phyloP scores from a whole-genome alignment of 164 flowering plant genomes.

The Macadamia tetraphylla region DNA sequence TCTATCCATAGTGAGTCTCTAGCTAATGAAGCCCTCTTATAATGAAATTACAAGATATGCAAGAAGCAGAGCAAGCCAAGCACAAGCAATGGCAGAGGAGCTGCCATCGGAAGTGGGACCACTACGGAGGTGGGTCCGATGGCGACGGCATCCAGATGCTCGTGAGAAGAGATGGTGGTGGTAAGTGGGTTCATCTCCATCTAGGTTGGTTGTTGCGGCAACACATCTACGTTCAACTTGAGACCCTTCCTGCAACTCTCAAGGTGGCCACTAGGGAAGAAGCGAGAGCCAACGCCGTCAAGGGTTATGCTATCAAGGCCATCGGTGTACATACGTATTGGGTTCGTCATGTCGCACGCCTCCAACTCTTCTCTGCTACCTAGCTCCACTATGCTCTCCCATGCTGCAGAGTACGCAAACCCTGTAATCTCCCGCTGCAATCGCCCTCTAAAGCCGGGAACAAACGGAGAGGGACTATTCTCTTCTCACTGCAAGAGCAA shows the following conservation, averaged over 20 bases:
- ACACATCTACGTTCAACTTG: constrained; percentile 56
- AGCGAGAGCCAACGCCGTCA: constrained; percentile 59
- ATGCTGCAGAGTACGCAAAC: constrained; percentile 61
- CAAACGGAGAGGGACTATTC: not conserved
- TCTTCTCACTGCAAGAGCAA: no score
- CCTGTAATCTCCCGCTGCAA: constrained; percentile 30
- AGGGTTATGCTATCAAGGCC: constrained; percentile 44
- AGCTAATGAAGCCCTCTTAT: no score
- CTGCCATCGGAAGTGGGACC: constrained; percentile 7
- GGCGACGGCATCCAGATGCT: not conserved
- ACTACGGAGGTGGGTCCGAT: constrained; percentile 39
- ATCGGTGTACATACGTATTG: constrained; percentile 65
- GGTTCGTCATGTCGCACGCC: constrained; percentile 59
- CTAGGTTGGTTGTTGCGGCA: constrained; percentile 14
- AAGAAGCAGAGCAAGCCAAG: constrained; percentile 2
- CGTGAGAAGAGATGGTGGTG: constrained; percentile 2
- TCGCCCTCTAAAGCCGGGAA: no score
- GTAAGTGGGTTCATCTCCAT: not conserved
- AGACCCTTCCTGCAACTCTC: constrained; percentile 72
- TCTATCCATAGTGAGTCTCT: no score
- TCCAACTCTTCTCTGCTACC: constrained; percentile 52
- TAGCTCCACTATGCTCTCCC: constrained; percentile 56
- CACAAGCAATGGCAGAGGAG: constrained; percentile 7
- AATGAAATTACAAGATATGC: no score
- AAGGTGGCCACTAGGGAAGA: constrained; percentile 49